Percentiles rank a stretch among this genome's conserved stretches.
phyloP scores from a whole-genome alignment of 352 stramenopile species.

The Phytophthora pistaciae region DNA sequence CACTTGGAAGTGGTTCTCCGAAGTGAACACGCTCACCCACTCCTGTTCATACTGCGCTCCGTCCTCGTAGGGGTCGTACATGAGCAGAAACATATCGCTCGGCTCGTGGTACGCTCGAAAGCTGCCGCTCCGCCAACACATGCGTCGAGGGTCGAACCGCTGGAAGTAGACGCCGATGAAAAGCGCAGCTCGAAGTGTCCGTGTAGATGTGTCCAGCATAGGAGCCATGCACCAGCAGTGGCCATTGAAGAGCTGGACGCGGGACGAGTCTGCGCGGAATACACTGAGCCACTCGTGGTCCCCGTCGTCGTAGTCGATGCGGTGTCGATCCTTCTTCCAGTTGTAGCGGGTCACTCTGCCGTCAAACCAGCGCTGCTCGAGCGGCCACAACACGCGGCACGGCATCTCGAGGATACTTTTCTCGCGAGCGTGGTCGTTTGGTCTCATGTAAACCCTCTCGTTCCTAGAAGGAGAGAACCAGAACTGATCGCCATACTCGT shows the following conservation, averaged over 20 bases:
- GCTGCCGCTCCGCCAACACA: conserved; percentile 59
- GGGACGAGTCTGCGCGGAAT: conserved; percentile 41
- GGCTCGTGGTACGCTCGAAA: conserved; percentile 65
- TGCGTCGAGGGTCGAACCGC: conserved; percentile 56
- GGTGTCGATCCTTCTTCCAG: conserved; percentile 69
- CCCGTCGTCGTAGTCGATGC: conserved; percentile 78
- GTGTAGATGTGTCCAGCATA: conserved; percentile 67
- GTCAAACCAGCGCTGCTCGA: conserved; percentile 83
- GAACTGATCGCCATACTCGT: conserved; percentile 71
- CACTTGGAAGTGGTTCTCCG: conserved; percentile 73
- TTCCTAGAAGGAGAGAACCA: conserved; percentile 86
- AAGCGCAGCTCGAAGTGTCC: conserved; percentile 58
- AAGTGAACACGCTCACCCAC: conserved; percentile 67
- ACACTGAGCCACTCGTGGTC: conserved; percentile 82
- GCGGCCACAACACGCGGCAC: conserved; percentile 77
- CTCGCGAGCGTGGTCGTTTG: conserved; percentile 67
- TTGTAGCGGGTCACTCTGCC: conserved; percentile 66
- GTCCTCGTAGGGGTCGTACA: conserved; percentile 46
- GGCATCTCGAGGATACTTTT: conserved; percentile 65
- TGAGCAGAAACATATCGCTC: conserved; percentile 64
- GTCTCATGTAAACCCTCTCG: conserved; percentile 62
- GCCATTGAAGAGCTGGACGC: conserved; percentile 74
- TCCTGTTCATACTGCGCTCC: conserved; percentile 45
- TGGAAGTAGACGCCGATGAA: conserved; percentile 63
- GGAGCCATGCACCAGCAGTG: conserved; percentile 77